Evolutionary conservation across 1,284 basidiomycete species (phyloP).

Genomic region (Puccinia horiana): DNA sequence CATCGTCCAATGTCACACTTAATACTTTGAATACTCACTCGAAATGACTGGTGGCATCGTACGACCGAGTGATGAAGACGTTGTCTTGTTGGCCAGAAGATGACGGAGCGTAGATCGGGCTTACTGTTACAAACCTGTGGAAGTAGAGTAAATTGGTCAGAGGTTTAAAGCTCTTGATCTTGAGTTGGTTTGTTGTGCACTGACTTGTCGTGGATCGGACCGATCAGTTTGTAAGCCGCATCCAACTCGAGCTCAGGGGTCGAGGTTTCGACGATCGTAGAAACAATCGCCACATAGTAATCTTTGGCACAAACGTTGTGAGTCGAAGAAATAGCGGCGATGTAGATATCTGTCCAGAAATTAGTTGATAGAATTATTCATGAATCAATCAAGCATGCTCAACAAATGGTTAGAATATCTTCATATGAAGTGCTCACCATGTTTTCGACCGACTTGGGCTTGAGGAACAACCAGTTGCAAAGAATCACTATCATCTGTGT

Average conservation of each 20-base stretch:
- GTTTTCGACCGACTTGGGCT: slow-evolving; percentile 90
- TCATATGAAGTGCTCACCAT: slow-evolving; percentile 67
- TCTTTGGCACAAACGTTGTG: slow-evolving; percentile 97
- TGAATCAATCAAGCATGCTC: slow-evolving; percentile 44
- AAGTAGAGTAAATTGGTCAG: background rate
- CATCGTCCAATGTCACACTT: background rate
- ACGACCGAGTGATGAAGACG: slow-evolving; percentile 94
- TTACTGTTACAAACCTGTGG: slow-evolving; percentile 81
- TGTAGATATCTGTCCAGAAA: slow-evolving; percentile 85
- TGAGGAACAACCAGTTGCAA: slow-evolving; percentile 98
- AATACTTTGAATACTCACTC: slow-evolving; percentile 62
- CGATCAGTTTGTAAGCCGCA: slow-evolving; percentile 87
- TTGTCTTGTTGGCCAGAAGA: slow-evolving; percentile 77
- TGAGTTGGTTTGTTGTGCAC: slow-evolving; percentile 56
- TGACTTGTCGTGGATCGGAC: slow-evolving; percentile 91
- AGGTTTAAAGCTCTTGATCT: slow-evolving; percentile 2
- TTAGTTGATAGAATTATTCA: background rate
- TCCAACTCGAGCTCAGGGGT: slow-evolving; percentile 88
- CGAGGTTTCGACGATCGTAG: slow-evolving; percentile 94
- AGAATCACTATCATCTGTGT: slow-evolving; percentile 91
- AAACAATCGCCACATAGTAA: slow-evolving; percentile 94
- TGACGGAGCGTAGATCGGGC: slow-evolving; percentile 85
- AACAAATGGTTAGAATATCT: background rate
- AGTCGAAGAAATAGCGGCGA: slow-evolving; percentile 92
- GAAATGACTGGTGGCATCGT: slow-evolving; percentile 98